phyloP scores from a whole-genome alignment of 305 asterid species.

The Fraxinus platypoda region DNA sequence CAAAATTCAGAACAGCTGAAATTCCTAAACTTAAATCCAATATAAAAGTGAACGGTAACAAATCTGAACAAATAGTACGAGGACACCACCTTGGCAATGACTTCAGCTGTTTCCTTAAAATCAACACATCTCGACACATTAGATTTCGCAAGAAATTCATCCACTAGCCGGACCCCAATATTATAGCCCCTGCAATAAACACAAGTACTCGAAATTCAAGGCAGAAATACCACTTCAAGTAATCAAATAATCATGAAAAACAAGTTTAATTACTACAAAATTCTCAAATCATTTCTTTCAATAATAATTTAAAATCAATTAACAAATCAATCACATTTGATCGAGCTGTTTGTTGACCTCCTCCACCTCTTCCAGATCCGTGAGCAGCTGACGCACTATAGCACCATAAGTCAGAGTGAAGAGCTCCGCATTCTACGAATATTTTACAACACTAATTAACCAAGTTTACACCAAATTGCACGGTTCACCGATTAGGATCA shows the following conservation, averaged over 20 bases:
- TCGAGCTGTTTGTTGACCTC: conserved; percentile 98
- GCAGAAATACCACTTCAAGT: neutral
- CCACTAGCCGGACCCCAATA: conserved; percentile 80
- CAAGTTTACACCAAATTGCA: neutral
- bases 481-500: neutral
- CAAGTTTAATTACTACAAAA: neutral
- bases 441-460: neutral
- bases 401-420: conserved; percentile 94
- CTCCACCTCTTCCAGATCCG: conserved; percentile 97
- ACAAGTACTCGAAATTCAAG: conserved; percentile 1
- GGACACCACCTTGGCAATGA: conserved; percentile 75
- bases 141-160: conserved; percentile 91
- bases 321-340: conserved; percentile 53
- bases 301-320: neutral
- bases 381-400: conserved; percentile 87
- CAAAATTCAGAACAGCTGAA: neutral
- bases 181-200: conserved; percentile 74
- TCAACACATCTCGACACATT: conserved; percentile 85
- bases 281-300: neutral
- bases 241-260: neutral
- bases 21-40: neutral
- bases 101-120: conserved; percentile 95
- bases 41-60: conserved; percentile 4
- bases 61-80: conserved; percentile 11
- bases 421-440: conserved; percentile 76